Evolutionary conservation across 352 stramenopile genomes (phyloP), one percentile per base, ranked within the genome.

Genomic region (Phytophthora crassamura): DNA sequence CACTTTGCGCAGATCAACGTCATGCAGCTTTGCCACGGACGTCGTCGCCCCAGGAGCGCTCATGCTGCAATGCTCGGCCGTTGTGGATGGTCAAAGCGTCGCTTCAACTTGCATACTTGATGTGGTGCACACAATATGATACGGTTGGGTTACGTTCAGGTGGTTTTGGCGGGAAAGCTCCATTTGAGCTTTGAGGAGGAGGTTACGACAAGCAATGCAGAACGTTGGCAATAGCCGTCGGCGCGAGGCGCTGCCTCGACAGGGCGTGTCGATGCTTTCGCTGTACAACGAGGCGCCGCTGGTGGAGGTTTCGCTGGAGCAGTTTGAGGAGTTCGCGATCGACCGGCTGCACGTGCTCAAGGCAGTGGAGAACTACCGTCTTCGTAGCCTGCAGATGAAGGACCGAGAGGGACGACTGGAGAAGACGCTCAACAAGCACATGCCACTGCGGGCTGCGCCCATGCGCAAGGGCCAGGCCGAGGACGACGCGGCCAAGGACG

Each of bases 251-350:
- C 72, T 71, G 39, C 78, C 79, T 45, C 66, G 68, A 35, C 64
- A 77, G 41, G 71, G 72, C 18, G 51, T 79, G 32, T 85, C 84
- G 43, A 93, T 91, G 76, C 77, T 97, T 52, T 96, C 88, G 49
- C 88, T 99, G 71, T 99, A 99, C 75, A 87, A 91, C 15, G 85
- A 98, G 48, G 84, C 96, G 54, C 97, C 97, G 16, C 76, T 89
- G 40, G 86, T 98, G 11, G 97, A 99, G 75, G 84, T 99, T 40
- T 98, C 90, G 64, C 75, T 99, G 34, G 97, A 99, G 70, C 93
- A 99, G 67, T 99, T 99, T 86, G 97, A 99, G 76, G 86, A 98
- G 48, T 98, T 98, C 74, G 96, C 98, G 5, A 95, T 99, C 47
- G 95, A 99, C 62, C 80, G 98, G 4, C 80, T 99, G 68, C 93